These are phyloP conservation scores for Leptosphaerulina australis DNA, from an alignment of 2,329 filamentous ascomycete species.

Conservation along the genomic window DNA sequence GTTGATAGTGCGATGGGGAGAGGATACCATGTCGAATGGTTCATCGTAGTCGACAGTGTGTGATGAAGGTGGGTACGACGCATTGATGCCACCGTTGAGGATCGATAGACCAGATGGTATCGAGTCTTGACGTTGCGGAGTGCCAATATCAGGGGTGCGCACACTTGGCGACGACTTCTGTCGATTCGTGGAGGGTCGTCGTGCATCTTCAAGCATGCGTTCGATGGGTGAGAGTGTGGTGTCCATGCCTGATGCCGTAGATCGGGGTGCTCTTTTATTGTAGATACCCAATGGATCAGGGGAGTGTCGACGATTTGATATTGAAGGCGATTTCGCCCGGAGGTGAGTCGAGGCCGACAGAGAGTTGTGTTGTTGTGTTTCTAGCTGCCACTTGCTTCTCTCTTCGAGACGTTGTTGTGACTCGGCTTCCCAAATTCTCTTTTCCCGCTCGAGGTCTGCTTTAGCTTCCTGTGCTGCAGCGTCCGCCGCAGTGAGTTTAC, in stretches of 20 bases:
- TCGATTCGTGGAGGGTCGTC: constrained; percentile 45
- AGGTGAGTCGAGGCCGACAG: constrained; percentile 35
- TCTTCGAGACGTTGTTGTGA: constrained; percentile 67
- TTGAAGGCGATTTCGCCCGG: constrained; percentile 47
- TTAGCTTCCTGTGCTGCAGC: constrained; percentile 65
- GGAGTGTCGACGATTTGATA: constrained; percentile 50
- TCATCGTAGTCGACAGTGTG: constrained; percentile 55
- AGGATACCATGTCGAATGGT: constrained; percentile 62
- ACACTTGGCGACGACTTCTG: constrained; percentile 33
- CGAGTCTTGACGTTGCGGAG: constrained; percentile 45
- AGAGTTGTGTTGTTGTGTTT: constrained; percentile 45
- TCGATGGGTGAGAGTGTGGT: constrained; percentile 45
- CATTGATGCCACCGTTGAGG: constrained; percentile 44
- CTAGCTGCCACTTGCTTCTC: constrained; percentile 63
- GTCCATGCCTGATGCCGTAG: constrained; percentile 36
- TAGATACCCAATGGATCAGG: constrained; percentile 45
- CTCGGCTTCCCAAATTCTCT: constrained; percentile 63
- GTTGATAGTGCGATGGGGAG: constrained; percentile 67
- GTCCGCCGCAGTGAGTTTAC: constrained; percentile 68
- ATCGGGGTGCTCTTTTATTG: constrained; percentile 39
- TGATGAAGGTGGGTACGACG: constrained; percentile 55
- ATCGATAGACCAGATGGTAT: constrained; percentile 39
- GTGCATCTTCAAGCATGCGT: constrained; percentile 46
- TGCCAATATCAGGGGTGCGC: constrained; percentile 47
- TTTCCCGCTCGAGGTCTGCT: constrained; percentile 64